These are phyloP conservation scores for Fusarium aywerte DNA, from an alignment of 2,329 filamentous ascomycete species.

Conservation along the genomic window DNA sequence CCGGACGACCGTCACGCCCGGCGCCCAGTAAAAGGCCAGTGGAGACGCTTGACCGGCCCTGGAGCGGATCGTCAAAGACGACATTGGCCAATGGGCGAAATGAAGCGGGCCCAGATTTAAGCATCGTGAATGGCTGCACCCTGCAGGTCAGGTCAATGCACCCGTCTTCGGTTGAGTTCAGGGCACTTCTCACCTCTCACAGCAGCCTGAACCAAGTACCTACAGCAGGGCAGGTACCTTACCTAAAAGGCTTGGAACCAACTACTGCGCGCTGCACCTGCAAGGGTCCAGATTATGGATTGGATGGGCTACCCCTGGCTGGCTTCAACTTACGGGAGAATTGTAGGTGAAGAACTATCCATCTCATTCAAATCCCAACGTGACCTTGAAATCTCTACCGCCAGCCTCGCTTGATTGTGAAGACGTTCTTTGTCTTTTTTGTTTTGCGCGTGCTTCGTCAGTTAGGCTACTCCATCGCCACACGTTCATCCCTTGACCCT, in stretches of 20 bases:
- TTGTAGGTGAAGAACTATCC: slow-evolving; percentile 11
- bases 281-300: slow-evolving; percentile 33
- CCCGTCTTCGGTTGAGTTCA: slow-evolving; percentile 31
- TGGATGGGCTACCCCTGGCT: slow-evolving; percentile 35
- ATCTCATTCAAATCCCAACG: slow-evolving; percentile 31
- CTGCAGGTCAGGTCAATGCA: slow-evolving; percentile 25
- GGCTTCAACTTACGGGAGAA: slow-evolving; percentile 38
- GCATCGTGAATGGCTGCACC: slow-evolving; percentile 19
- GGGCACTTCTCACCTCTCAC: slow-evolving; percentile 32
- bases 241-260: slow-evolving; percentile 4
- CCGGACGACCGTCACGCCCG: slow-evolving; percentile 25
- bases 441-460: slow-evolving; percentile 9
- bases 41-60: slow-evolving; percentile 18
- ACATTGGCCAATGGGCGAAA: slow-evolving; percentile 27
- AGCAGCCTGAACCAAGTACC: slow-evolving; percentile 15
- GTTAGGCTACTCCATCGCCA: slow-evolving; percentile 3
- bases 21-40: slow-evolving; percentile 14
- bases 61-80: slow-evolving; percentile 32
- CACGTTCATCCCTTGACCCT: slow-evolving; percentile 4
- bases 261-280: slow-evolving; percentile 25
- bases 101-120: slow-evolving; percentile 24
- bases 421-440: slow-evolving; percentile 26
- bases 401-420: slow-evolving; percentile 35
- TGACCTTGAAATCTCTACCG: slow-evolving; percentile 38
- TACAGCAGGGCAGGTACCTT: slow-evolving; percentile 5